phyloP scores from a whole-genome alignment of 1,284 basidiomycete species.

The Cystobasidium slooffiae region DNA sequence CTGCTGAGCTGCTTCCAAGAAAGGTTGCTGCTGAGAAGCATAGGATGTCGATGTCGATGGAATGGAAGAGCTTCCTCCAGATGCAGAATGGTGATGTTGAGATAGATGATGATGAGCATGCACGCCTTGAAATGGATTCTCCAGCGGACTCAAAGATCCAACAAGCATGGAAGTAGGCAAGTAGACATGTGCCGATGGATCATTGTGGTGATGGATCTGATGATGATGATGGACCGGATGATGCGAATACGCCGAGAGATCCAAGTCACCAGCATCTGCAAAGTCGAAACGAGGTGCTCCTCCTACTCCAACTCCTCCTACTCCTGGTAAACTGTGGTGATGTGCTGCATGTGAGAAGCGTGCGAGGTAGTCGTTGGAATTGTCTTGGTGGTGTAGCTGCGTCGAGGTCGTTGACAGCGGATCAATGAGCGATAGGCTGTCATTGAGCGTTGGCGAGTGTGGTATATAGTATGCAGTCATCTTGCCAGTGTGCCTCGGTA shows the following conservation, averaged over 20 bases:
- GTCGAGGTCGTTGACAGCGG: constrained; percentile 4
- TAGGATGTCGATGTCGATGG: background rate
- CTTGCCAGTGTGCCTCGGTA: background rate
- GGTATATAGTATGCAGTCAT: constrained; percentile 39
- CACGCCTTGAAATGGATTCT: constrained; percentile 26
- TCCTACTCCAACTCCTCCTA: background rate
- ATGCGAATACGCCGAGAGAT: background rate
- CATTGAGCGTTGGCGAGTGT: constrained; percentile 31
- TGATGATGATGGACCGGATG: background rate
- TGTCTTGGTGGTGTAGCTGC: constrained; percentile 5
- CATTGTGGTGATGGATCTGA: background rate
- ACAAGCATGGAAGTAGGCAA: constrained; percentile 22
- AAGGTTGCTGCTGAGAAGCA: background rate
- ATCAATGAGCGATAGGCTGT: constrained; percentile 24
- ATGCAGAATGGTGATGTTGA: background rate
- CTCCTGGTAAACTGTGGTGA: background rate
- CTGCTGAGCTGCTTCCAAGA: no score
- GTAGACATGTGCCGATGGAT: background rate
- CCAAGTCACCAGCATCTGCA: background rate
- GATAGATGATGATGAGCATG: background rate
- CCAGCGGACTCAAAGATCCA: constrained; percentile 25
- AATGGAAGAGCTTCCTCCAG: background rate
- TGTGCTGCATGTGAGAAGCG: constrained; percentile 14
- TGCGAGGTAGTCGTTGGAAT: constrained; percentile 1
- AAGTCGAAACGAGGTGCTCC: constrained; percentile 11